Evolutionary conservation across 108 stramenopile genomes (phyloP).

Genomic region (Stephanodiscus minutulus): DNA sequence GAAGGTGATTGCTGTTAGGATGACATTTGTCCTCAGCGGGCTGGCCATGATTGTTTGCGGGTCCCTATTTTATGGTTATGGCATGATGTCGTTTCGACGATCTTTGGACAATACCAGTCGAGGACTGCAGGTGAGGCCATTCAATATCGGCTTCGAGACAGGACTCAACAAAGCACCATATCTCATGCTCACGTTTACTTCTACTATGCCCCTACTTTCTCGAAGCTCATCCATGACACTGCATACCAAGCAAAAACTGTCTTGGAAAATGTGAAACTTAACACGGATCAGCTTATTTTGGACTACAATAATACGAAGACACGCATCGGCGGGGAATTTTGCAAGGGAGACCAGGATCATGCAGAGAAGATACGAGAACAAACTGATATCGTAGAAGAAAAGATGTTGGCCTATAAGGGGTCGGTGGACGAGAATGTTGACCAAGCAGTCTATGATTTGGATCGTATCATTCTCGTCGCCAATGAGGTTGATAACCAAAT

Average conservation of each 20-base stretch:
- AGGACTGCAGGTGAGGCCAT: neutral
- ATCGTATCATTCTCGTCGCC: neutral
- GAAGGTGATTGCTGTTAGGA: conserved; percentile 18
- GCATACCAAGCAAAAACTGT: conserved; percentile 13
- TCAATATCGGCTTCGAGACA: neutral
- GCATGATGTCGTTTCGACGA: conserved; percentile 6
- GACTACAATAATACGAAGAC: conserved; percentile 6
- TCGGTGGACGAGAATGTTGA: neutral
- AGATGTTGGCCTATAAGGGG: neutral
- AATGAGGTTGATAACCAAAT: neutral
- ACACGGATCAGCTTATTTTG: conserved; percentile 3
- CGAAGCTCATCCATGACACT: conserved; percentile 16
- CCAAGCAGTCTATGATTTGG: neutral
- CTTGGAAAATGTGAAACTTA: conserved; percentile 6
- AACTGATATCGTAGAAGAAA: neutral
- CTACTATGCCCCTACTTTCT: neutral
- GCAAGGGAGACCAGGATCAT: neutral
- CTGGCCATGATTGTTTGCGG: conserved; percentile 19
- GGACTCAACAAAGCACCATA: neutral
- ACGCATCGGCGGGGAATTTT: neutral
- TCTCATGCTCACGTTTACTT: neutral
- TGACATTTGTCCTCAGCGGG: conserved; percentile 22
- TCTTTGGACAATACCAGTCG: conserved; percentile 15
- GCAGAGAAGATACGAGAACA: neutral
- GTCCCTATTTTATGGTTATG: conserved; percentile 23